Percentiles rank a stretch among this genome's conserved stretches.
phyloP scores from a whole-genome alignment of 129 eudicot species.

The Artemisia annua region DNA sequence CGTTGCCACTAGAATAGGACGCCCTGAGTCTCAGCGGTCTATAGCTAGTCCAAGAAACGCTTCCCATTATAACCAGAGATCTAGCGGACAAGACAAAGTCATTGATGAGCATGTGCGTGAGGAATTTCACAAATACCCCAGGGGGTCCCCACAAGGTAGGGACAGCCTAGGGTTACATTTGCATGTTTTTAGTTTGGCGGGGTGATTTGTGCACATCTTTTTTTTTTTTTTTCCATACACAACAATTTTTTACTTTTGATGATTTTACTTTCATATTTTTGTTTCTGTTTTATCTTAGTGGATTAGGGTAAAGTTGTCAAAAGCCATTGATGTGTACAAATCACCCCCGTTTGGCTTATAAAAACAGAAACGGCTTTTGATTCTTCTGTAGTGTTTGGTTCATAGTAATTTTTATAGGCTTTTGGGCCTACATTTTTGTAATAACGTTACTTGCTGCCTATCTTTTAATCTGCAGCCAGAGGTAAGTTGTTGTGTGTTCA shows the following conservation, averaged over 20 bases:
- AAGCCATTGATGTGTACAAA: too few relatives aligned
- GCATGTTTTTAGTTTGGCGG: slow-evolving; percentile 14
- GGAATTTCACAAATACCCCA: slow-evolving; percentile 62
- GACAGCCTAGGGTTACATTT: slow-evolving; percentile 42
- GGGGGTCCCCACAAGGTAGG: slow-evolving; percentile 63
- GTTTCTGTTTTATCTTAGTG: background rate
- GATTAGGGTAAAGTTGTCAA: too few relatives aligned
- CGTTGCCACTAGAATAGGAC: slow-evolving; percentile 46
- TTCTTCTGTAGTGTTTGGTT: slow-evolving; percentile 1
- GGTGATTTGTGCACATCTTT: too few relatives aligned
- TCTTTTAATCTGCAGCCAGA: slow-evolving; percentile 74
- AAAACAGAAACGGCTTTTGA: background rate
- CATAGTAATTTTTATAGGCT: background rate
- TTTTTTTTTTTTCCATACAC: too few relatives aligned
- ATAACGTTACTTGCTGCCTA: slow-evolving; percentile 49
- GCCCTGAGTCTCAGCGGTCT: slow-evolving; percentile 71
- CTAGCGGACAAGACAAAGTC: slow-evolving; percentile 69
- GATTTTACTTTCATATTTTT: background rate
- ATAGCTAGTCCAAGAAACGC: slow-evolving; percentile 41
- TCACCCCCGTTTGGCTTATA: background rate
- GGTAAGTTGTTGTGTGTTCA: slow-evolving; percentile 91
- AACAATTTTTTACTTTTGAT: too few relatives aligned
- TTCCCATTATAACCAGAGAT: slow-evolving; percentile 46
- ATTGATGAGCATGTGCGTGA: slow-evolving; percentile 73
- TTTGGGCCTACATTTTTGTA: background rate